Evolutionary conservation across 495 filamentous ascomycete genomes (phyloP).

Genomic region (Copromyces sp.): DNA sequence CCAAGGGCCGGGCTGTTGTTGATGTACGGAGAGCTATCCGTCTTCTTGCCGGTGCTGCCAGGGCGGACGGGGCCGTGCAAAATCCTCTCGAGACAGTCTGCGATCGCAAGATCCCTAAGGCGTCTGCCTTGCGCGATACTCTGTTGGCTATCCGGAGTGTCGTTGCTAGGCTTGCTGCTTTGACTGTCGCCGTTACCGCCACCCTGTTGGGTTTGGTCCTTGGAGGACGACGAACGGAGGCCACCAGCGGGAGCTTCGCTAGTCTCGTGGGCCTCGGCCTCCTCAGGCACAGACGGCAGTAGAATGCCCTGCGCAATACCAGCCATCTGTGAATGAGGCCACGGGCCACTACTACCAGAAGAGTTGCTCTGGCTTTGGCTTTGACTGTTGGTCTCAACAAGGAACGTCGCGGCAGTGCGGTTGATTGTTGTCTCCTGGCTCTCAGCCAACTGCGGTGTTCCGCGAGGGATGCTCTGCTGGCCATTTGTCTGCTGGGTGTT

Average conservation of each 20-base stretch:
- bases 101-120: background rate
- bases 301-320: conserved; percentile 34
- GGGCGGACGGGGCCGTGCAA: background rate
- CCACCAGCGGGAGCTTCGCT: background rate
- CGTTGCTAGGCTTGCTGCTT: conserved; percentile 22
- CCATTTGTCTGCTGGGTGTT: conserved; percentile 59
- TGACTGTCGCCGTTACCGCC: conserved; percentile 15
- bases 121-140: background rate
- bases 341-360: conserved; percentile 26
- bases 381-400: background rate
- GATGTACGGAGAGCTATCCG: background rate
- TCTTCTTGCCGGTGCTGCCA: background rate
- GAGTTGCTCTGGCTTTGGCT: conserved; percentile 27
- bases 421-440: conserved; percentile 27
- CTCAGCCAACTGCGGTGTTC: conserved; percentile 46
- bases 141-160: conserved; percentile 3
- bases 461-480: conserved; percentile 24
- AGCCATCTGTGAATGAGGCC: conserved; percentile 43
- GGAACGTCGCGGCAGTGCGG: background rate
- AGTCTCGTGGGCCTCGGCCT: background rate
- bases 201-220: background rate
- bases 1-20: conserved; percentile 2
- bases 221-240: background rate
- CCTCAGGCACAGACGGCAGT: conserved; percentile 6
- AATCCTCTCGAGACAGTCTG: background rate